These are phyloP conservation scores for Zymoseptoria tritici DNA, from an alignment of 2,329 filamentous ascomycete species.

Conservation along the genomic window DNA sequence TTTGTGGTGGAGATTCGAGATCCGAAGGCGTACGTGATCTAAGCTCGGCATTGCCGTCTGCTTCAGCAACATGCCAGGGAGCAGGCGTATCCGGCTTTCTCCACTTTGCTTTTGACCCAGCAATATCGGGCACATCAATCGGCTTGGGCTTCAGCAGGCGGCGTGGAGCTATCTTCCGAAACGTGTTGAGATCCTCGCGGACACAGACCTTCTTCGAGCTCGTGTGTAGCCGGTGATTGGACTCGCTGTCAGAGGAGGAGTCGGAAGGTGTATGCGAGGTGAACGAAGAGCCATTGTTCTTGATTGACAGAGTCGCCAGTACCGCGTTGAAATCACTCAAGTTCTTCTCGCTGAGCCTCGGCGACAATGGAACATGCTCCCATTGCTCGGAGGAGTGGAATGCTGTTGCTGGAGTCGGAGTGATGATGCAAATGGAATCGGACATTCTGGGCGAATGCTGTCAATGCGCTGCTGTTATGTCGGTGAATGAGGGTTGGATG, in stretches of 20 bases:
- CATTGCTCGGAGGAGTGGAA: background rate
- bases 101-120: background rate
- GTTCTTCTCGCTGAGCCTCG: background rate
- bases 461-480: background rate
- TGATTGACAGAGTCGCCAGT: background rate
- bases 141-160: background rate
- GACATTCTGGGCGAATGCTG: no score
- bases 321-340: background rate
- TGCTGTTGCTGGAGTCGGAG: background rate
- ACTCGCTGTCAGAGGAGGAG: background rate
- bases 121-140: background rate
- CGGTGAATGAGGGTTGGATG: background rate
- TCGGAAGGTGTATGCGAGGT: constrained; percentile 4
- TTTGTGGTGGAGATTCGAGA: background rate
- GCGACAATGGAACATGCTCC: background rate
- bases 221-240: background rate
- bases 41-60: background rate
- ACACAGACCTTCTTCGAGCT: background rate
- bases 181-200: background rate
- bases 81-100: constrained; percentile 9
- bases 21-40: background rate
- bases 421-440: background rate
- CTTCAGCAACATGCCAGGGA: constrained; percentile 2
- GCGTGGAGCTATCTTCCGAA: background rate
- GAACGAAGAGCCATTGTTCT: background rate